phyloP scores from a whole-genome alignment of 2,329 filamentous ascomycete genomes.

The Penicillium crustosum region DNA sequence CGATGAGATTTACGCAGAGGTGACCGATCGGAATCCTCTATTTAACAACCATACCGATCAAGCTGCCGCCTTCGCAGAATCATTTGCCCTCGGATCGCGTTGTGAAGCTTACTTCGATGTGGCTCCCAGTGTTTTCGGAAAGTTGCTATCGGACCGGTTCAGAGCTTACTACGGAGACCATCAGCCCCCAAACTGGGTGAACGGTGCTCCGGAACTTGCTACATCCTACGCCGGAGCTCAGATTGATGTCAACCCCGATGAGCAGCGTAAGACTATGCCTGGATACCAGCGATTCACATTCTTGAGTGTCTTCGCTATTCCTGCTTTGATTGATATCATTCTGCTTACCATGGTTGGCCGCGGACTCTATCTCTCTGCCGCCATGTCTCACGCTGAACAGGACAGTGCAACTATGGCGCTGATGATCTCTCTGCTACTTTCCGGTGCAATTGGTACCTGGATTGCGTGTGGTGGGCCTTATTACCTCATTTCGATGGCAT shows the following conservation, averaged over 20 bases:
- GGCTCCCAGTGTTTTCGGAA: conserved; percentile 50
- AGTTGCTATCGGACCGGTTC: conserved; percentile 44
- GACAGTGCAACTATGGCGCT: conserved; percentile 58
- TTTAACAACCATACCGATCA: conserved; percentile 63
- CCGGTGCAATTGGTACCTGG: conserved; percentile 63
- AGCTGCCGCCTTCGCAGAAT: conserved; percentile 63
- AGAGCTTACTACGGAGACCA: conserved; percentile 47
- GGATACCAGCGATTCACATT: conserved; percentile 56
- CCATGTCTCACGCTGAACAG: conserved; percentile 53
- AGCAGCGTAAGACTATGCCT: conserved; percentile 46
- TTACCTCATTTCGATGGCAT: conserved; percentile 59
- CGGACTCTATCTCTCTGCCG: conserved; percentile 61
- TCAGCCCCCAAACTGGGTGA: conserved; percentile 52
- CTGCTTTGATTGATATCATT: conserved; percentile 61
- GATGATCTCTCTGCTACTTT: conserved; percentile 59
- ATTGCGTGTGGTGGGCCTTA: conserved; percentile 63
- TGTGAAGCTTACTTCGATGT: conserved; percentile 65
- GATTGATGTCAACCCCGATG: conserved; percentile 53
- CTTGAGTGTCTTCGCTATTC: conserved; percentile 62
- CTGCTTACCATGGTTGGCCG: conserved; percentile 60
- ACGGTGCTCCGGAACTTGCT: conserved; percentile 51
- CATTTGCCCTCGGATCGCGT: conserved; percentile 62
- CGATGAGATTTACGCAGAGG: conserved; percentile 63
- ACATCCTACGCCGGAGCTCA: conserved; percentile 55
- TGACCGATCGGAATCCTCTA: conserved; percentile 61